phyloP scores from a whole-genome alignment of 2,329 filamentous ascomycete genomes.

The Pezicula neosporulosa region DNA sequence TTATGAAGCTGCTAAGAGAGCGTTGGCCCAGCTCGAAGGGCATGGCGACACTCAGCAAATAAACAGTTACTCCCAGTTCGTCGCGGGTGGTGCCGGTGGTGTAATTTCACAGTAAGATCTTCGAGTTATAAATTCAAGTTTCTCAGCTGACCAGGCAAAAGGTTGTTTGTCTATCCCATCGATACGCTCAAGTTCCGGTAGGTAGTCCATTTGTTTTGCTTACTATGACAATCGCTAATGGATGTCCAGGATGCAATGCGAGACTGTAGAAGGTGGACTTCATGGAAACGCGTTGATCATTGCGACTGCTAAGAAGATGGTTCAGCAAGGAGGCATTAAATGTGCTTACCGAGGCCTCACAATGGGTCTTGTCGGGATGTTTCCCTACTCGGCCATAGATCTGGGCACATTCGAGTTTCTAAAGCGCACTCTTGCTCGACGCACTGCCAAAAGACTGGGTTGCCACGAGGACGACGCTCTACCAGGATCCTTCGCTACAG shows the following conservation, averaged over 20 bases:
- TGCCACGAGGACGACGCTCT: constrained; percentile 80
- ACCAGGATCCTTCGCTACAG: constrained; percentile 79
- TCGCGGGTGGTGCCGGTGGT: constrained; percentile 85
- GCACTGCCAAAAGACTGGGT: constrained; percentile 64
- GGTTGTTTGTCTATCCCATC: constrained; percentile 76
- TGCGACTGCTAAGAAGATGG: constrained; percentile 85
- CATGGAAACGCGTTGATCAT: constrained; percentile 80
- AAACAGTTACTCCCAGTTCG: constrained; percentile 80
- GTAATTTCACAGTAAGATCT: constrained; percentile 81
- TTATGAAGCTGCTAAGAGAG: constrained; percentile 91
- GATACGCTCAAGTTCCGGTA: constrained; percentile 55
- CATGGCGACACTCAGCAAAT: constrained; percentile 79
- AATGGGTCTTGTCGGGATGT: constrained; percentile 94
- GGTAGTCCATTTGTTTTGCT: neutral
- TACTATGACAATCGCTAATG: constrained; percentile 8
- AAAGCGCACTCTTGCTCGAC: constrained; percentile 69
- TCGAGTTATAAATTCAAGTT: constrained; percentile 3
- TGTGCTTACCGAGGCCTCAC: constrained; percentile 89
- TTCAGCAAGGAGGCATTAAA: constrained; percentile 66
- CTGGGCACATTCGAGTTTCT: constrained; percentile 93
- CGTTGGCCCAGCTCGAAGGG: constrained; percentile 82
- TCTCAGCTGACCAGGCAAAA: constrained; percentile 26
- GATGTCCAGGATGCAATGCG: constrained; percentile 70
- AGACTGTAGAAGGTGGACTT: constrained; percentile 81
- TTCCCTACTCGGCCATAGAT: constrained; percentile 95